Evolutionary conservation across 2,329 filamentous ascomycete genomes (phyloP), one percentile per base, ranked within the genome.

Genomic region (Pestalotiopsis sp.): DNA sequence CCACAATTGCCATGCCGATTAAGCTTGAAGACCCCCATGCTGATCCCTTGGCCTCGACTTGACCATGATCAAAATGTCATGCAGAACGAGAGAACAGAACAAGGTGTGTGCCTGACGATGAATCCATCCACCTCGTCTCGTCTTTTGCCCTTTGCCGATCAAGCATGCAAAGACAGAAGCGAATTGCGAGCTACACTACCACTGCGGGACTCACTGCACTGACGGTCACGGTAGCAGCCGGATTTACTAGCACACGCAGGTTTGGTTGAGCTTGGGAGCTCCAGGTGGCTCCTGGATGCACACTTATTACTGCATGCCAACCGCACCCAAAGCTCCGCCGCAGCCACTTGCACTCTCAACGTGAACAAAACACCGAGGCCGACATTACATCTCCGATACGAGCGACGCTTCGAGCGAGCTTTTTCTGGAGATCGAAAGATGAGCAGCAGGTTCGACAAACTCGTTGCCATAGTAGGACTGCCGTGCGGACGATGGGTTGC

Each of bases 351-450:
- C 31, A 36, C 45, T 52, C 20, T 49, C 20, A 20, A 9, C 45
- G n/a, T 52, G 45, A 52, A 14, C 57, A 59, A 59, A 59, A 59
- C 57, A 59, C 57, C 57, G 57, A 59, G 57, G 23, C 57, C 23
- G 27, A 59, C 31, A 27, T 23, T 23, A 27, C 25, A 59, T 59
- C 57, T 59, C 57, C 57, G 57, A 59, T n/a, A 36, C 57, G 57
- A 59, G 57, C 57, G 57, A 36, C 23, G 14, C 17, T 20, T 59
- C 57, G 23, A 27, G 17, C 57, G 23, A 59, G 57, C 57, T 36
- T 59, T 52, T 52, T 52, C 45, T 52, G 45, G 14, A 20, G 14
- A 52, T 52, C 45, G 45, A 52, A 20, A 52, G 7, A 20, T 9
- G n/a, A 52, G 45, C 45, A 9, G 31, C 31, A 36, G 31, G 31